These are phyloP conservation scores for Ogataea minuta DNA, from an alignment of 805 yeast species.

Conservation along the genomic window DNA sequence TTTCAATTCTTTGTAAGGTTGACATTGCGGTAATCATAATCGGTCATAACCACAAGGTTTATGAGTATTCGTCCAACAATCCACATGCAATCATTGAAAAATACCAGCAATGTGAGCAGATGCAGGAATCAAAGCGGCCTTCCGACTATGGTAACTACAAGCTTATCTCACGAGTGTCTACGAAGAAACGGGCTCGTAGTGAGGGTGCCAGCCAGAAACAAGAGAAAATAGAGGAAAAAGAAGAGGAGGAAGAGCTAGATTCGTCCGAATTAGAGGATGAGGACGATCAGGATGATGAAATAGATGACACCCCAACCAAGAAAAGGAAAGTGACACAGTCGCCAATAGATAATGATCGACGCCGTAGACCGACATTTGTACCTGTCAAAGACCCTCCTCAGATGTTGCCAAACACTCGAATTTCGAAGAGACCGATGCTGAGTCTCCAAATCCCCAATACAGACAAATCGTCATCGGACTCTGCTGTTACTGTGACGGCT, in stretches of 20 bases:
- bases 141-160: constrained; percentile 63
- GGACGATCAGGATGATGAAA: constrained; percentile 13
- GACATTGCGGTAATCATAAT: constrained; percentile 88
- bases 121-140: constrained; percentile 64
- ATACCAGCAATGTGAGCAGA: constrained; percentile 31
- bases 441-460: constrained; percentile 62
- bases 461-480: constrained; percentile 32
- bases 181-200: constrained; percentile 22
- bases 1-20: constrained; percentile 87
- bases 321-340: constrained; percentile 4
- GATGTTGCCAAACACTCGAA: not conserved
- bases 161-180: constrained; percentile 30
- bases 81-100: constrained; percentile 47
- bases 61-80: constrained; percentile 77
- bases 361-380: constrained; percentile 7
- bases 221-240: constrained; percentile 5
- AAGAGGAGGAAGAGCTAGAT: constrained; percentile 2
- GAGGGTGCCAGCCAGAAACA: constrained; percentile 1
- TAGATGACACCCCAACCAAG: constrained; percentile 7
- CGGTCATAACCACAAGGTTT: constrained; percentile 78
- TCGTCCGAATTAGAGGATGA: constrained; percentile 14
- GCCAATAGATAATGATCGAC: not conserved
- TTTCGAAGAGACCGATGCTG: constrained; percentile 51
- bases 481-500: constrained; percentile 48
- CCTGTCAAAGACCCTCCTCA: constrained; percentile 2